Base-by-base conservation (phyloP, 129 eudicot species). In the Ambrosia trifida region DNA sequence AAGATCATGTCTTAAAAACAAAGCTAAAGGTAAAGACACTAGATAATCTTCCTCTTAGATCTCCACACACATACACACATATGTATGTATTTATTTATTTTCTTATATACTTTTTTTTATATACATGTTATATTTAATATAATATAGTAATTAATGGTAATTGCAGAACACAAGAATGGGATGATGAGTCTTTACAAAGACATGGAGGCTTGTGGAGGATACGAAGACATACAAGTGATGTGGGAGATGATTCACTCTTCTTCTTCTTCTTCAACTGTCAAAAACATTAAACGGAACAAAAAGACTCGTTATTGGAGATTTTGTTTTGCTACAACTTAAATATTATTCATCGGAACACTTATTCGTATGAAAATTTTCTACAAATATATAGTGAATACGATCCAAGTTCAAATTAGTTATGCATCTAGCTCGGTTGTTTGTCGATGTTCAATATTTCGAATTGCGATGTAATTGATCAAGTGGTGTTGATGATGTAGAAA, bases 201-300 rank as follows among this genome's bases (percentile, higher is more conserved):
- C 57, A 87, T 83, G 86, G 97, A 87, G 77, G 83, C 83, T 20
- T 87, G 91, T 76, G 91, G 66, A 72, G 97, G 81, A 74, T 91
- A 90, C 64, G 77, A 57, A 72, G 97, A 90, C 73, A 90, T 87
- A 71, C 86, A 85, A 58, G 95, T 87, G 38, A 91, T 91, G 97
- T 91, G 97, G 97, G 88, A 87, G 80, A 87, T 91, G 79, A 78
- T 91, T 59, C 91, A 87, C 47, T 81, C 96, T 68, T 79, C 89
- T n/a, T 76, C 61, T 78, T 76, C 83, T n/a, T 76, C 61, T 78
- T 76, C 83, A 11, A 33, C 40, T 19, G 51, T 53, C 51, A 72
- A 45, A 7, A 69, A 46, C 54, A 69, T 6, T 56, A 60, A 62
- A 65, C 43, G 18, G 28, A 63, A 70, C 28, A 77, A 70, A 28